These are phyloP conservation scores for Rhizopogon roseolus DNA, from an alignment of 768 basidiomycete genomes.

Conservation along the genomic window DNA sequence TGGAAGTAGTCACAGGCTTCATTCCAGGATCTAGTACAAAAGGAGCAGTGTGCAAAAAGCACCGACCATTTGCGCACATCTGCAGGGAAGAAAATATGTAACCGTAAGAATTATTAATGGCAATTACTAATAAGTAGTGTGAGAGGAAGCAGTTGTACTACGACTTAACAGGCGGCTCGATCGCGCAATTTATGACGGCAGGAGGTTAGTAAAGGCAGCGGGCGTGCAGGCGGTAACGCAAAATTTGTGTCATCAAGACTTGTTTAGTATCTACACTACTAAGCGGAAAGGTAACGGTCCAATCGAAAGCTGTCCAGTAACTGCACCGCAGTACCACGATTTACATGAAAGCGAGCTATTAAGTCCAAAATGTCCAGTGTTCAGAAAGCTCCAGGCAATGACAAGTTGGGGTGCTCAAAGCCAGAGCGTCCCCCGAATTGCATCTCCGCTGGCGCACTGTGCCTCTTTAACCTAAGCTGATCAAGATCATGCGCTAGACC, in stretches of 20 bases:
- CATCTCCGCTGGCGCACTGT: slow-evolving; percentile 63
- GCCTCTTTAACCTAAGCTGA: slow-evolving; percentile 43
- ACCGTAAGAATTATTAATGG: background rate
- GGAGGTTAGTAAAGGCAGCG: background rate
- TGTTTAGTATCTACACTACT: background rate
- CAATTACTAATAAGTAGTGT: background rate
- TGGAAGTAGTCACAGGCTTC: slow-evolving; percentile 21
- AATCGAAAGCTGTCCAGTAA: background rate
- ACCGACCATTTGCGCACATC: background rate
- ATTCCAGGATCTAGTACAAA: background rate
- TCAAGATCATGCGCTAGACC: slow-evolving; percentile 6
- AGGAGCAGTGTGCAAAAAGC: background rate
- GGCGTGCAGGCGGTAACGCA: background rate
- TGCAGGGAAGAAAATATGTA: background rate
- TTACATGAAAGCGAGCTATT: background rate
- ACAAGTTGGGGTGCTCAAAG: slow-evolving; percentile 56
- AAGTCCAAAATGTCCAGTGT: background rate
- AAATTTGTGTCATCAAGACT: slow-evolving; percentile 3
- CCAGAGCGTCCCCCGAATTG: slow-evolving; percentile 43
- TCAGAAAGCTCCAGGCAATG: slow-evolving; percentile 58
- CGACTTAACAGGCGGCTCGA: background rate
- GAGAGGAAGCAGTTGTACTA: background rate
- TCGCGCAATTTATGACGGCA: background rate
- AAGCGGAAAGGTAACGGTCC: background rate
- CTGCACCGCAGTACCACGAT: background rate